Percentiles rank a stretch among this genome's conserved stretches.
Evolutionary conservation across 306 rosid genomes (phyloP).

Genomic region (Begonia masoniana): DNA sequence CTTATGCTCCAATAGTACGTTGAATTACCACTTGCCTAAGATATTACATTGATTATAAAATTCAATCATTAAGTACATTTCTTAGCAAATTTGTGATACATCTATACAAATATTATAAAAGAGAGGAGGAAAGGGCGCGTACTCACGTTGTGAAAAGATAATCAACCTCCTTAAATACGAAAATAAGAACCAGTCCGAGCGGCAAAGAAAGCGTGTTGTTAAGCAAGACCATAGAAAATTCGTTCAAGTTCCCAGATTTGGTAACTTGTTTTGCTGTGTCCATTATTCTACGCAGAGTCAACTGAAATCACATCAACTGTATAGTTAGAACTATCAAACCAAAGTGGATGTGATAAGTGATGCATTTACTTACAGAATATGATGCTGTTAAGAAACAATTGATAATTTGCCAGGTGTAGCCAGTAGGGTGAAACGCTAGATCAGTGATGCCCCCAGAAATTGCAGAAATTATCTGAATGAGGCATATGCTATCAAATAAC

Average conservation of each 20-base stretch:
- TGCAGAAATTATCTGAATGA: constrained; percentile 90
- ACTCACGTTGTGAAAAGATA: constrained; percentile 85
- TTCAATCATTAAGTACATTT: no score
- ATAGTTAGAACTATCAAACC: not conserved
- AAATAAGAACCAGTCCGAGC: constrained; percentile 59
- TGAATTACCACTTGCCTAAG: no score
- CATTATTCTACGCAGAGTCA: constrained; percentile 83
- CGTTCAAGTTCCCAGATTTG: constrained; percentile 84
- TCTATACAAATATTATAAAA: not conserved
- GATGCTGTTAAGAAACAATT: constrained; percentile 97
- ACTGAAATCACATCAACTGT: constrained; percentile 37
- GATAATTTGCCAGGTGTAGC: constrained; percentile 79
- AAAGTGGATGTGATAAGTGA: not conserved
- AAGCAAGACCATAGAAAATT: constrained; percentile 95
- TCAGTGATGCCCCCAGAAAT: constrained; percentile 90
- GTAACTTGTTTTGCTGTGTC: constrained; percentile 87
- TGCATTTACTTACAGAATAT: constrained; percentile 72
- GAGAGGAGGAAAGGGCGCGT: not conserved
- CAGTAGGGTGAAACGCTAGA: constrained; percentile 66
- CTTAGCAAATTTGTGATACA: not conserved
- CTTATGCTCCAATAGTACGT: no score
- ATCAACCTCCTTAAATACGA: constrained; percentile 81
- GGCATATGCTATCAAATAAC: constrained; percentile 4
- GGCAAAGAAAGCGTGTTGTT: constrained; percentile 91
- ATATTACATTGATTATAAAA: no score